Evolutionary conservation across 2,329 filamentous ascomycete genomes (phyloP).

Genomic region (Trichoderma asperellum): DNA sequence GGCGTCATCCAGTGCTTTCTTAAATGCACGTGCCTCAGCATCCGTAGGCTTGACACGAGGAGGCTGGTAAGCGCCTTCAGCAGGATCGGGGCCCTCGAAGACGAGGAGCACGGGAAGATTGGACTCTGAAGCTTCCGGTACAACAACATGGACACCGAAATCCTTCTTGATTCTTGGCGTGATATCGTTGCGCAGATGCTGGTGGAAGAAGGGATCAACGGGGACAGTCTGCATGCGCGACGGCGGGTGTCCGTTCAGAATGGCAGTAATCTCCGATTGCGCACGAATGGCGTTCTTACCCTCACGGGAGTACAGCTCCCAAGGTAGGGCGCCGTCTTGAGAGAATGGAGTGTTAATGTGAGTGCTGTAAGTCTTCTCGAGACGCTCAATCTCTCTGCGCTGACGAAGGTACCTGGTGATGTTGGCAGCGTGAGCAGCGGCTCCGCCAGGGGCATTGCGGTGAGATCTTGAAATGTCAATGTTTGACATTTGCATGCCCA

Average conservation of each 20-base stretch:
- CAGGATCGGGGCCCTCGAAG: constrained; percentile 66
- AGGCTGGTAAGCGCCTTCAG: constrained; percentile 54
- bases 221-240: constrained; percentile 68
- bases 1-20: constrained; percentile 59
- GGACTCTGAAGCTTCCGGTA: constrained; percentile 66
- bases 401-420: constrained; percentile 86
- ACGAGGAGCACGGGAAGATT: constrained; percentile 70
- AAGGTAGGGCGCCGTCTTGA: constrained; percentile 71
- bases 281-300: constrained; percentile 80
- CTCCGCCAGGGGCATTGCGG: constrained; percentile 70
- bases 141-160: constrained; percentile 72
- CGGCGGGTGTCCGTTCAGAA: constrained; percentile 75
- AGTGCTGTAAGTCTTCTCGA: constrained; percentile 81
- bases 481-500: constrained; percentile 81
- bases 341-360: constrained; percentile 81
- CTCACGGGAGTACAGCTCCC: constrained; percentile 87
- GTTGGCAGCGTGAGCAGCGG: constrained; percentile 78
- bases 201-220: constrained; percentile 79
- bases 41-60: constrained; percentile 58
- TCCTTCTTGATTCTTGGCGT: constrained; percentile 66
- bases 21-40: constrained; percentile 57
- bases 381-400: constrained; percentile 76
- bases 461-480: constrained; percentile 84
- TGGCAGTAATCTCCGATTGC: constrained; percentile 72
- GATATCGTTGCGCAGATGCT: constrained; percentile 68